A percentile compares a stretch with the other conserved stretches of the same genome.
phyloP scores from a whole-genome alignment of 768 basidiomycete genomes.

The Exidia glandulosa region DNA sequence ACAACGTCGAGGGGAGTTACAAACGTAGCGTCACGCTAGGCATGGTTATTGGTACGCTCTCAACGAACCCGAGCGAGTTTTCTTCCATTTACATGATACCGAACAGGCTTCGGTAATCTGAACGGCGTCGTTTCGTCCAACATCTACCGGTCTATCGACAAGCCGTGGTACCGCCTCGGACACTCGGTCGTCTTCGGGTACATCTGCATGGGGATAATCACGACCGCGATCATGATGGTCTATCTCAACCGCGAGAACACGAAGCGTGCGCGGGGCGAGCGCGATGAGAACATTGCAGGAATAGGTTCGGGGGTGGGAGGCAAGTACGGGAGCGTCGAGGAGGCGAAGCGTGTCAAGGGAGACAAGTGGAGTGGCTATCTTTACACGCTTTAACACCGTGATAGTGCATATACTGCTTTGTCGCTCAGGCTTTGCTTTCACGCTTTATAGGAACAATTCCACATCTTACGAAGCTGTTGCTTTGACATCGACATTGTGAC shows the following conservation, averaged over 20 bases:
- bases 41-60: constrained; percentile 42
- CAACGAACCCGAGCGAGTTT: constrained; percentile 33
- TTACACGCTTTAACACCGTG: constrained; percentile 39
- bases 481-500: too few relatives aligned
- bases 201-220: constrained; percentile 50
- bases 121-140: constrained; percentile 72
- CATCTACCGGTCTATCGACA: constrained; percentile 50
- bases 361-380: constrained; percentile 69
- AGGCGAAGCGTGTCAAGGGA: constrained; percentile 60
- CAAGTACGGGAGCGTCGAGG: constrained; percentile 39
- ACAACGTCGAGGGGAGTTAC: constrained; percentile 66
- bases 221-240: constrained; percentile 29
- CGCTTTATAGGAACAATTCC: too few relatives aligned
- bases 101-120: constrained; percentile 37
- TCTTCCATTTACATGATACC: constrained; percentile 1
- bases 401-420: too few relatives aligned
- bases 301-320: constrained; percentile 43
- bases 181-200: constrained; percentile 66
- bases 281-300: constrained; percentile 57
- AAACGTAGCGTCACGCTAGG: constrained; percentile 63
- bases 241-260: constrained; percentile 49
- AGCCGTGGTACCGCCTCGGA: constrained; percentile 60
- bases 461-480: too few relatives aligned
- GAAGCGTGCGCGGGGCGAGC: constrained; percentile 54
- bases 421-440: too few relatives aligned